Base-by-base conservation (phyloP, 148 eudicot species). In the Rhododendron ovatum region DNA sequence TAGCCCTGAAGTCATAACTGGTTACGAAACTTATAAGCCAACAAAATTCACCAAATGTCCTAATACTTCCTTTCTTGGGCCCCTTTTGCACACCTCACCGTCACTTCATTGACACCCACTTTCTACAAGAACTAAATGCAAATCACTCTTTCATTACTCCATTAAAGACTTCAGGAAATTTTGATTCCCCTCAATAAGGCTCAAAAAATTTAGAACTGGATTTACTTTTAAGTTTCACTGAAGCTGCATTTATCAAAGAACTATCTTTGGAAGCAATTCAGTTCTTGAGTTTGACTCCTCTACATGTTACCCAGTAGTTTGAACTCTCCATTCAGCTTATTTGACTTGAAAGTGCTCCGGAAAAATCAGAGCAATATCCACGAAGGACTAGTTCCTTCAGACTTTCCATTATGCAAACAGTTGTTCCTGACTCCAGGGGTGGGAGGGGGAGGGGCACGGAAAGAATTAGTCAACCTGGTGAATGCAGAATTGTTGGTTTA, bases 201-300 rank as follows among this genome's bases (percentile, higher is more conserved):
- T 47, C 17, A 48, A 48, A 6, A 51, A 28, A 17, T 48, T n/a
- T 26, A 51, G 1, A 50, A 50, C 15, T 50, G 37, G 11, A 48
- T 43, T 43, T 78, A 11, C 13, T 45, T 51, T 4, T 24, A 48
- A 12, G 24, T 78, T 43, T 24, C 47, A 78, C 11, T 7, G 33
- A 20, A 45, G 30, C 30, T 37, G 81, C 81, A 78, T 78, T 39
- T 47, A 15, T n/a, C 5, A 78, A 78, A 11, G 30, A 8, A 47
- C 55, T 45, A 78, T 78, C 81, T 78, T 78, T 13, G 80, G 41
- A 76, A 76, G n/a, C 55, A 24, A 43, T 78, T 78, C 26, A 78
- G 26, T 45, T 22, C 28, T 78, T n/a, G 80, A 9, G 50, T 77
- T 77, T 9, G 7, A 78, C 81, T 43, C 37, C 8, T 50, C 24